These are phyloP conservation scores for Zalaria obscura DNA, from an alignment of 2,329 filamentous ascomycete species.

Conservation along the genomic window DNA sequence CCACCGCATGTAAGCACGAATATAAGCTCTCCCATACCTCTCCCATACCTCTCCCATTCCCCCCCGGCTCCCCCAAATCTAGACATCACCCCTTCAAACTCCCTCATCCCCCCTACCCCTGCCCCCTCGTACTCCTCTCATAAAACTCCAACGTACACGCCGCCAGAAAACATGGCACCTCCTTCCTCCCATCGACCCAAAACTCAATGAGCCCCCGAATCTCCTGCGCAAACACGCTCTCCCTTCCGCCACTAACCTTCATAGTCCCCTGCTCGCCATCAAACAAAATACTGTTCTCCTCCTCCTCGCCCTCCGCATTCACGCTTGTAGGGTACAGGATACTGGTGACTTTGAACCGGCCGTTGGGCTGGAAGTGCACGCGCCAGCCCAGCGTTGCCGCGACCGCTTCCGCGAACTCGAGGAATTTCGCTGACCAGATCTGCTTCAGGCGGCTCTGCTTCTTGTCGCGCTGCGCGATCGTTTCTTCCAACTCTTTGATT, in stretches of 20 bases:
- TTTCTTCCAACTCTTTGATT: slow-evolving; percentile 42
- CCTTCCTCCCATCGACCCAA: slow-evolving; percentile 88
- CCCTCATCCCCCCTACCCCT: too few species aligned
- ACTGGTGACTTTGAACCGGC: slow-evolving; percentile 80
- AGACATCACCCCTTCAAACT: too few species aligned
- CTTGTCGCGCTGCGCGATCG: slow-evolving; percentile 56
- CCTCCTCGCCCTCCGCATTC: slow-evolving; percentile 29
- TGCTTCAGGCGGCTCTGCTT: slow-evolving; percentile 75
- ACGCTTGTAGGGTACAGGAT: slow-evolving; percentile 53
- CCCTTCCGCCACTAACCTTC: slow-evolving; percentile 88
- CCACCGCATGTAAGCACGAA: too few species aligned
- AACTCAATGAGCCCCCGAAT: slow-evolving; percentile 82
- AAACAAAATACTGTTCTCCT: slow-evolving; percentile 56
- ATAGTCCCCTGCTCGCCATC: slow-evolving; percentile 91
- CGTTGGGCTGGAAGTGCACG: slow-evolving; percentile 91
- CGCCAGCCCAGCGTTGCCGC: slow-evolving; percentile 88
- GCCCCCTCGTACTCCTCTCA: slow-evolving; percentile 40
- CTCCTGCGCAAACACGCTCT: slow-evolving; percentile 71
- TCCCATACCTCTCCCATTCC: too few species aligned
- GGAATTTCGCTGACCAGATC: slow-evolving; percentile 80
- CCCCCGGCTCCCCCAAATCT: too few species aligned
- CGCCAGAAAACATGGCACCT: slow-evolving; percentile 84
- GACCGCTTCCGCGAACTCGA: slow-evolving; percentile 91
- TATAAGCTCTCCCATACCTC: too few species aligned
- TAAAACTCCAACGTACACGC: slow-evolving; percentile 89